Percentiles rank a stretch among this genome's conserved stretches.
phyloP scores from a whole-genome alignment of 2,329 filamentous ascomycete genomes.

The Curvularia spicifera region DNA sequence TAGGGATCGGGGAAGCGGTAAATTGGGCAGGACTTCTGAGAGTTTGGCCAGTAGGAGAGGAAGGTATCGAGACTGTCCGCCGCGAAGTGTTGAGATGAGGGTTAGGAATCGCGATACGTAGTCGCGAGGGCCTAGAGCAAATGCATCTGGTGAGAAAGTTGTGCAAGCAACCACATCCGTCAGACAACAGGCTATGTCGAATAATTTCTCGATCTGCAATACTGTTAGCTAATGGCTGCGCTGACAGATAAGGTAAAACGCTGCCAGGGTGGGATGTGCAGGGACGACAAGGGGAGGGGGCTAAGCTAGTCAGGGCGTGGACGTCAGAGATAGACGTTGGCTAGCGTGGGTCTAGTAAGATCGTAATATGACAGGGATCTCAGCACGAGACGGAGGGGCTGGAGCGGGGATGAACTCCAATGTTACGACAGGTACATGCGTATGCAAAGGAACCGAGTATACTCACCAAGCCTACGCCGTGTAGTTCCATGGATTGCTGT shows the following conservation, averaged over 20 bases:
- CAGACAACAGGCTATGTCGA: slow-evolving; percentile 76
- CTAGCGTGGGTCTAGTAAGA: slow-evolving; percentile 30
- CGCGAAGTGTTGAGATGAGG: slow-evolving; percentile 73
- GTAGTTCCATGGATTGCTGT: slow-evolving; percentile 73
- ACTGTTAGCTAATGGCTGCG: slow-evolving; percentile 34
- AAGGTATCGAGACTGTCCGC: slow-evolving; percentile 76
- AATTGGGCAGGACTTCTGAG: slow-evolving; percentile 69
- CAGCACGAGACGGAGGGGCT: slow-evolving; percentile 27
- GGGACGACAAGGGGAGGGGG: slow-evolving; percentile 21
- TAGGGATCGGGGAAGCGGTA: slow-evolving; percentile 46
- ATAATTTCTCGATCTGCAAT: slow-evolving; percentile 74
- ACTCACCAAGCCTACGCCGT: slow-evolving; percentile 75
- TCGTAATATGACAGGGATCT: slow-evolving; percentile 32
- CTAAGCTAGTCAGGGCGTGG: slow-evolving; percentile 28
- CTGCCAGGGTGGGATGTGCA: slow-evolving; percentile 18
- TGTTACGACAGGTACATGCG: slow-evolving; percentile 19
- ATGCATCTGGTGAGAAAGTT: slow-evolving; percentile 62
- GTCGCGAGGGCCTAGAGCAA: slow-evolving; percentile 67
- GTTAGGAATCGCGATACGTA: slow-evolving; percentile 72
- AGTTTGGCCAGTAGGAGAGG: slow-evolving; percentile 79
- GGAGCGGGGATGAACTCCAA: slow-evolving; percentile 21
- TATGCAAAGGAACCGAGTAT: slow-evolving; percentile 14
- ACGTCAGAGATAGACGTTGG: slow-evolving; percentile 41
- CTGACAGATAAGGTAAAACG: slow-evolving; percentile 26
- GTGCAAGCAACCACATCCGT: slow-evolving; percentile 73